A percentile compares a stretch with the other conserved stretches of the same genome.
These are phyloP conservation scores for Linum lewisii DNA, from an alignment of 345 rosid genomes.

Conservation along the genomic window DNA sequence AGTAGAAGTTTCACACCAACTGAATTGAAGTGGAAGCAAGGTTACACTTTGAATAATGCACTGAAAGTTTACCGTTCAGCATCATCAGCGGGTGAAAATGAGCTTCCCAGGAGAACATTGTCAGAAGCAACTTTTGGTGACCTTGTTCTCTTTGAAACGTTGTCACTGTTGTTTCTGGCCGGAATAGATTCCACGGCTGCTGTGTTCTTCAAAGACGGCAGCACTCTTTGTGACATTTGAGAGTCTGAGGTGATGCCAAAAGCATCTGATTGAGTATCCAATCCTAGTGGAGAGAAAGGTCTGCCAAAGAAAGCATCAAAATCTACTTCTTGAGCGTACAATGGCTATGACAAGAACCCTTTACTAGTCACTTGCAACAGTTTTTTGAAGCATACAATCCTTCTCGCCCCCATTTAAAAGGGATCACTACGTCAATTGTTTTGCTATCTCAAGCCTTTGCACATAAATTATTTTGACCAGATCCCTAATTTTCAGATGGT, in stretches of 20 bases:
- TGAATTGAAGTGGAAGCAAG: not conserved
- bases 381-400: not conserved
- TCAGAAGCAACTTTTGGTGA: constrained; percentile 39
- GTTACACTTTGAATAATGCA: not conserved
- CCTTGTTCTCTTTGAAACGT: constrained; percentile 58
- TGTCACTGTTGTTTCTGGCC: constrained; percentile 17
- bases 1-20: not conserved
- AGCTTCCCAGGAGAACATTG: constrained; percentile 35
- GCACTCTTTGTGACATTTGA: constrained; percentile 19
- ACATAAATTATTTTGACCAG: not conserved
- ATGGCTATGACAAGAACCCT: not conserved
- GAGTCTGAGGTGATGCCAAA: constrained; percentile 18
- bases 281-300: constrained; percentile 39
- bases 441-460: not conserved
- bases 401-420: not conserved
- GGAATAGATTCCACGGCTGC: constrained; percentile 19
- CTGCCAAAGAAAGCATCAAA: constrained; percentile 24
- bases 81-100: constrained; percentile 32
- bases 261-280: constrained; percentile 30
- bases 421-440: not conserved
- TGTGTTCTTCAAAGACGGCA: constrained; percentile 12
- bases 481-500: not conserved
- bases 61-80: constrained; percentile 49
- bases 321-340: not conserved
- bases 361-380: not conserved